These are phyloP conservation scores for Lizanozyma gosingica DNA, from an alignment of 1,139 yeast genomes.

Conservation along the genomic window DNA sequence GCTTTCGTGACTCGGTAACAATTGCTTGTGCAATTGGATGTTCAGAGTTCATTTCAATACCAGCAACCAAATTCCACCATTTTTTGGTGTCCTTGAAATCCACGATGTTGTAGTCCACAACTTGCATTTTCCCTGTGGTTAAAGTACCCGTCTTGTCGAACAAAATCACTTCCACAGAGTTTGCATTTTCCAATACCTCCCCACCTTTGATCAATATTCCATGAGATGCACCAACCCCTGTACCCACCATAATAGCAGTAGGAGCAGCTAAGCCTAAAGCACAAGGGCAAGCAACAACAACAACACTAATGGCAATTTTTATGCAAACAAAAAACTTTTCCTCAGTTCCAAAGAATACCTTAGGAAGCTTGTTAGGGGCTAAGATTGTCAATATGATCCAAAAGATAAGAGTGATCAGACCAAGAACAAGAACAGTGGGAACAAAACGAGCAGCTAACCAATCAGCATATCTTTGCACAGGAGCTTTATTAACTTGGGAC, in stretches of 20 bases:
- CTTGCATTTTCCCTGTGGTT: conserved; percentile 75
- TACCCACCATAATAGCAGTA: conserved; percentile 97
- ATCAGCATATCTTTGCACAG: conserved; percentile 86
- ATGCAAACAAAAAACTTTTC: conserved; percentile 65
- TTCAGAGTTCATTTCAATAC: conserved; percentile 65
- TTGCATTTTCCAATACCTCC: conserved; percentile 71
- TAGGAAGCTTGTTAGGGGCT: neutral
- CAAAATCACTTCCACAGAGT: conserved; percentile 54
- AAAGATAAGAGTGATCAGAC: conserved; percentile 54
- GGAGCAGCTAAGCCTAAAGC: conserved; percentile 97
- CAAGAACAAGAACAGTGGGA: conserved; percentile 56
- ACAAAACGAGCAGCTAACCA: conserved; percentile 80
- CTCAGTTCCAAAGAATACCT: conserved; percentile 13
- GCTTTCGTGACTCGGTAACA: conserved; percentile 19
- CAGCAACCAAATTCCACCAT: conserved; percentile 56
- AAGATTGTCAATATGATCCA: conserved; percentile 45
- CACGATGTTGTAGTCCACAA: conserved; percentile 21
- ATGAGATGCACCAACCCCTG: conserved; percentile 87
- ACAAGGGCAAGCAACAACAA: conserved; percentile 97
- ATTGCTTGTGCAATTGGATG: conserved; percentile 86
- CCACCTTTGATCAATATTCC: conserved; percentile 95
- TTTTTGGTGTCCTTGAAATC: conserved; percentile 7
- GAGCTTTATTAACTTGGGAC: conserved; percentile 84
- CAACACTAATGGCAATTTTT: conserved; percentile 81
- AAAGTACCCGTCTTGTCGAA: conserved; percentile 97